Base-by-base conservation (phyloP, 1,284 basidiomycete species). In the Cutaneotrichosporon cutaneum region DNA sequence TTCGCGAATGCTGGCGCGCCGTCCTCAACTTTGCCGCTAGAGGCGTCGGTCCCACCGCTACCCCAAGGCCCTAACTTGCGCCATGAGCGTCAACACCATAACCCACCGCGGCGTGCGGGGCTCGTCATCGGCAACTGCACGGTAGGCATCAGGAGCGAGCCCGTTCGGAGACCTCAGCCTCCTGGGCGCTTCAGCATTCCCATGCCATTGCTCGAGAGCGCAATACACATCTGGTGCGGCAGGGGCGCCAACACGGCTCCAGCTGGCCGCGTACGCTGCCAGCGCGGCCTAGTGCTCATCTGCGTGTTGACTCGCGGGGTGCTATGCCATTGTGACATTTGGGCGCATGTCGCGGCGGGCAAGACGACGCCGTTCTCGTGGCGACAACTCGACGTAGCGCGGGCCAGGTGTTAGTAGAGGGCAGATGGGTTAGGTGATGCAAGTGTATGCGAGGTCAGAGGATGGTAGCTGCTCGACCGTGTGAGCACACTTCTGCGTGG, bases 51-150 rank as follows among this genome's bases (percentile, higher is more conserved):
- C n/a, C n/a, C n/a, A n/a, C n/a, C n/a, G n/a, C n/a, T n/a, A n/a
- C n/a, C n/a, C n/a, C n/a, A n/a, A n/a, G n/a, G n/a, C n/a, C n/a
- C n/a, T n/a, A 75, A 75, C 58, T 72, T 85, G 52, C 68, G 87
- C 56, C 87, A 88, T 70, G 81, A 88, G 60, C 82, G 86, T 8
- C 36, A 42, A 42, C n/a, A 42, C 36, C 6, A 5, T 42, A 4
- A 14, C 36, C 6, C 36, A 42, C n/a, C 36, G 36, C 13, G 14
- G 4, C 14, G 36, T n/a, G 36, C 14, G 36, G 36, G 36, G 6
- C 36, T 4, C 36, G 36, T 42, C 6, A 42, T 42, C n/a, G 36
- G 36, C 36, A 42, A n/a, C 36, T 14, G 14, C 13, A n/a, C n/a
- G 13, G 14, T 42, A 4, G 4, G 6, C 14, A 6, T 42, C 11